Evolutionary conservation across 1,139 yeast genomes (phyloP).

Genomic region (Yamadazyma triangularis): DNA sequence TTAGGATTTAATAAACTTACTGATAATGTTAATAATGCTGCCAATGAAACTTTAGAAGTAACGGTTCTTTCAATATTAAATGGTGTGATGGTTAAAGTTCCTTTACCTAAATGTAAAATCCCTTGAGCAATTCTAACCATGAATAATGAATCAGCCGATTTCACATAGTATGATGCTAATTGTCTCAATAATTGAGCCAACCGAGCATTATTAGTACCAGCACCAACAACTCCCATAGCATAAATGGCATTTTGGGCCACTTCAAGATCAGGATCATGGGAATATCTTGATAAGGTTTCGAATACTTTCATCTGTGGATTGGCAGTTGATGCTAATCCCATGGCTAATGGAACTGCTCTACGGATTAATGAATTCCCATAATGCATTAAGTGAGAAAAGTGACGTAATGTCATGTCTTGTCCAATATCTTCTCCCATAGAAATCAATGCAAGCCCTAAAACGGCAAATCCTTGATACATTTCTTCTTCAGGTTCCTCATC

Average conservation of each 20-base stretch:
- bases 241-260: slow-evolving; percentile 95
- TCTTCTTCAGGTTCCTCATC: slow-evolving; percentile 51
- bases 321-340: slow-evolving; percentile 91
- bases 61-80: slow-evolving; percentile 87
- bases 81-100: slow-evolving; percentile 86
- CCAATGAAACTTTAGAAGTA: slow-evolving; percentile 83
- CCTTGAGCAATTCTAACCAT: slow-evolving; percentile 96
- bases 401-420: slow-evolving; percentile 95
- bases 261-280: slow-evolving; percentile 92
- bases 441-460: slow-evolving; percentile 87
- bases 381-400: slow-evolving; percentile 96
- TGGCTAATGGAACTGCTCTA: slow-evolving; percentile 94
- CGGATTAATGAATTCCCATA: slow-evolving; percentile 91
- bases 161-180: slow-evolving; percentile 86
- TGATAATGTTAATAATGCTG: slow-evolving; percentile 80
- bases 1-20: slow-evolving; percentile 86
- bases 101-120: slow-evolving; percentile 90
- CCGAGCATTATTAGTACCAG: slow-evolving; percentile 98
- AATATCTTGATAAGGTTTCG: slow-evolving; percentile 91
- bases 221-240: slow-evolving; percentile 97
- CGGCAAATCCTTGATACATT: slow-evolving; percentile 83
- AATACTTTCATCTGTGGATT: slow-evolving; percentile 97
- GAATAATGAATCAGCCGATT: slow-evolving; percentile 87
- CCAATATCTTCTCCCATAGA: slow-evolving; percentile 99
- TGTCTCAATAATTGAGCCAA: slow-evolving; percentile 93